Conservation (phyloP, 495 filamentous ascomycete genomes). For the Penicillium dipodomyicola region DNA sequence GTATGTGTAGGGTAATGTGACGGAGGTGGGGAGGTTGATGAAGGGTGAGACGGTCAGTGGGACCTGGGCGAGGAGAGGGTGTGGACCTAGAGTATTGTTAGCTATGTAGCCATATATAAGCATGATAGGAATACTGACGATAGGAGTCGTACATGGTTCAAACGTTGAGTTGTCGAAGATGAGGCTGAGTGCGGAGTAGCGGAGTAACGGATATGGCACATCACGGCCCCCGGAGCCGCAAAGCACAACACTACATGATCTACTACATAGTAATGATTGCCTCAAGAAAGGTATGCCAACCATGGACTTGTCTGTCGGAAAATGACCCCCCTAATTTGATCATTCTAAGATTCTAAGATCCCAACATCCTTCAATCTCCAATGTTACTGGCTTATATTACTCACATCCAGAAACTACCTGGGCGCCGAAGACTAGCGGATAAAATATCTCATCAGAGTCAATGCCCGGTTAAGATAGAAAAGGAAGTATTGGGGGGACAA, state of each 20-base stretch:
- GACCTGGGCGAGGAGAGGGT: constrained; percentile 87
- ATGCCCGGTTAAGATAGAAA: too few species aligned
- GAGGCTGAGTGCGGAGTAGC: constrained; percentile 9
- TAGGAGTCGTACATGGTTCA: constrained; percentile 46
- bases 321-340: too few species aligned
- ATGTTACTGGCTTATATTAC: too few species aligned
- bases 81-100: constrained; percentile 56
- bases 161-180: constrained; percentile 1
- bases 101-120: background rate
- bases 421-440: too few species aligned
- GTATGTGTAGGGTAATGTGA: constrained; percentile 95
- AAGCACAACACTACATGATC: background rate
- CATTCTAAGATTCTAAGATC: too few species aligned
- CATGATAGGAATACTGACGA: constrained; percentile 26
- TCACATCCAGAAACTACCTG: too few species aligned
- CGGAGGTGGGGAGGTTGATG: constrained; percentile 82
- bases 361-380: too few species aligned
- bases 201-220: constrained; percentile 2
- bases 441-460: too few species aligned
- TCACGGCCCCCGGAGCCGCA: background rate
- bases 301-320: too few species aligned
- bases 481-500: too few species aligned
- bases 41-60: constrained; percentile 93
- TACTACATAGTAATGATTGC: background rate
- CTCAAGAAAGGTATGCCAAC: too few species aligned